These are phyloP conservation scores for Spathaspora jeffriesii DNA, from an alignment of 1,139 yeast species.

Conservation along the genomic window DNA sequence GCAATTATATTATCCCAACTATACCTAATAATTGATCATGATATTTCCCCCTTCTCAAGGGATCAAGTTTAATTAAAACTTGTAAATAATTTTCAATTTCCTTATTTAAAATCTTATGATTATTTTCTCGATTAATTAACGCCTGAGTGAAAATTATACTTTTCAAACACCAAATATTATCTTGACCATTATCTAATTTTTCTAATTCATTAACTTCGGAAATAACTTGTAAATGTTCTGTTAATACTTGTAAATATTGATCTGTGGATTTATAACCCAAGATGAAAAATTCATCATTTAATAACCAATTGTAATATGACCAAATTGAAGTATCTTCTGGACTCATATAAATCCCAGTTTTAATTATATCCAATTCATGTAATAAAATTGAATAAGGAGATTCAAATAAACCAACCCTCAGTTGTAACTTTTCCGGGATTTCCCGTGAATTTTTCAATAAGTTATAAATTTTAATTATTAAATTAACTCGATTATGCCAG, in stretches of 20 bases:
- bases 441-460: constrained; percentile 15
- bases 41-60: constrained; percentile 67
- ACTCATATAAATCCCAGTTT: constrained; percentile 89
- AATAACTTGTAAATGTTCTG: constrained; percentile 38
- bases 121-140: constrained; percentile 20
- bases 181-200: constrained; percentile 53
- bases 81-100: constrained; percentile 31
- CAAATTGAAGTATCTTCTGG: constrained; percentile 94
- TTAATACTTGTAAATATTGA: constrained; percentile 30
- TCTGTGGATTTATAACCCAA: constrained; percentile 23
- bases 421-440: constrained; percentile 19
- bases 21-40: constrained; percentile 32
- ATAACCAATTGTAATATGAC: constrained; percentile 85
- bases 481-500: constrained; percentile 86
- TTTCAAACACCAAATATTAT: constrained; percentile 72
- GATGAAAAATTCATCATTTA: constrained; percentile 55
- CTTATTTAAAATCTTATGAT: constrained; percentile 16
- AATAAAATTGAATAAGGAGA: constrained; percentile 38
- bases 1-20: constrained; percentile 8
- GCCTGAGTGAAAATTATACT: constrained; percentile 46
- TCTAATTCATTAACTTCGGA: constrained; percentile 62
- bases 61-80: constrained; percentile 61
- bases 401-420: constrained; percentile 18
- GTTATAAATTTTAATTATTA: constrained; percentile 55
- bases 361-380: constrained; percentile 67